Percentiles rank a stretch among this genome's conserved stretches.
These are phyloP conservation scores for Sphagnum tenellum DNA, from an alignment of 225 moss, liverwort and hornwort species.

Conservation along the genomic window DNA sequence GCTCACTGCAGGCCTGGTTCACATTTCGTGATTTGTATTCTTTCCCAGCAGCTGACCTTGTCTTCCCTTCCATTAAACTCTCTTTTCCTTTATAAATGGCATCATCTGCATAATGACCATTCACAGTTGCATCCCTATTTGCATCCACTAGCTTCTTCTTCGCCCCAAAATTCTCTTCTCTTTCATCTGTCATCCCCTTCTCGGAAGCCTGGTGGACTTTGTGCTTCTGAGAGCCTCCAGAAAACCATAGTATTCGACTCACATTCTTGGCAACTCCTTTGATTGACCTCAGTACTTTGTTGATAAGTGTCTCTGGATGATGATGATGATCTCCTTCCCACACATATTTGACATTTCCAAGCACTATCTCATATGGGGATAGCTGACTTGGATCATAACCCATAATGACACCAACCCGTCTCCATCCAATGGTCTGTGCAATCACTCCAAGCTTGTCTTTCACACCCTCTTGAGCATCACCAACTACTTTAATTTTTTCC, in stretches of 20 bases:
- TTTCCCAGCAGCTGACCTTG: slow-evolving; percentile 18
- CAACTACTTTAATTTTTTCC: slow-evolving; percentile 16
- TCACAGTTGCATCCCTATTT: background rate
- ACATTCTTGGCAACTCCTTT: slow-evolving; percentile 33
- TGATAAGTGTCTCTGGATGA: slow-evolving; percentile 9
- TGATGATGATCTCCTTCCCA: slow-evolving; percentile 10
- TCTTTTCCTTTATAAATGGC: slow-evolving; percentile 8
- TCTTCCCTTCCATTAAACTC: slow-evolving; percentile 22
- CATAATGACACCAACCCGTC: background rate
- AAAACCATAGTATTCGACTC: slow-evolving; percentile 21
- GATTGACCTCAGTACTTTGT: slow-evolving; percentile 14
- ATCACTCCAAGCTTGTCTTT: background rate
- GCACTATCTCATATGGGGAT: too few species aligned
- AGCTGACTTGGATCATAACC: background rate
- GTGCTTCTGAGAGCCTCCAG: slow-evolving; percentile 8
- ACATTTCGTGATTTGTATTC: slow-evolving; percentile 36
- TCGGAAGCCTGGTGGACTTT: background rate
- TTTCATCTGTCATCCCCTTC: background rate
- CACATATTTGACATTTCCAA: too few species aligned
- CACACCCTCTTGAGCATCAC: slow-evolving; percentile 10
- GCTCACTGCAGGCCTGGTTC: slow-evolving; percentile 28
- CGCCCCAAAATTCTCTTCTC: slow-evolving; percentile 1
- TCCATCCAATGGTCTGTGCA: too few species aligned
- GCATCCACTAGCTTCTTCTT: background rate
- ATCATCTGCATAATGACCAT: background rate